Base-by-base conservation (phyloP, 1,284 basidiomycete species). In the Taiwanofungus camphoratus region DNA sequence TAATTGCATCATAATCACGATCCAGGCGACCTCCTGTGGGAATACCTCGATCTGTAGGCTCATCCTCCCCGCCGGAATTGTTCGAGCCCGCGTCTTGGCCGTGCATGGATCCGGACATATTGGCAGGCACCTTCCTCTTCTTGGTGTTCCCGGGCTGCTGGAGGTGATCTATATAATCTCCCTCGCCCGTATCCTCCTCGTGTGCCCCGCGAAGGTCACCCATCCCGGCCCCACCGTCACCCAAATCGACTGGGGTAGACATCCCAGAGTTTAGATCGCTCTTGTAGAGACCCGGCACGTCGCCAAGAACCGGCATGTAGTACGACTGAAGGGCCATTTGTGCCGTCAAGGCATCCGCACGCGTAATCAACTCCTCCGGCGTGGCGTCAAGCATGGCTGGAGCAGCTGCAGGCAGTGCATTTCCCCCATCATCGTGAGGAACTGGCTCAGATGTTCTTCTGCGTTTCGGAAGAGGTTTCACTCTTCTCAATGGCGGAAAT, bases 81-180 rank as follows among this genome's bases (percentile, higher is more conserved):
- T 7, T 16, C n/a, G 61, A 55, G 30, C 59, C 57, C 16, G 54
- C 44, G 37, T 68, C 69, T 39, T 61, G 59, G 16, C 67, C 70
- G 36, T 68, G 66, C 44, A 66, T 62, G 22, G 63, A 61, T 39
- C 66, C 64, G 7, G 67, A 62, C 46, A 66, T 59, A 39, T 75
- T 73, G 22, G 70, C 68, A 3, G 87, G 86, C 9, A 89, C 87
- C 59, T 89, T 89, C 39, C 86, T 72, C 67, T 89, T 89, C 74
- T 89, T 89, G 34, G 84, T 83, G 57, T 89, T 89, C n/a, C 82
- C 82, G 5, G 79, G 82, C 51, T 85, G 83, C 49, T 74, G 77
- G 29, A 80, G 61, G 55, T 82, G 81, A 60, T 85, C 81, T 26
- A 70, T 58, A 52, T 79, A 78, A 58, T 84, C 80, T 9, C 69